Evolutionary conservation across 2,329 filamentous ascomycete genomes (phyloP).

Genomic region (Alternaria sp.): DNA sequence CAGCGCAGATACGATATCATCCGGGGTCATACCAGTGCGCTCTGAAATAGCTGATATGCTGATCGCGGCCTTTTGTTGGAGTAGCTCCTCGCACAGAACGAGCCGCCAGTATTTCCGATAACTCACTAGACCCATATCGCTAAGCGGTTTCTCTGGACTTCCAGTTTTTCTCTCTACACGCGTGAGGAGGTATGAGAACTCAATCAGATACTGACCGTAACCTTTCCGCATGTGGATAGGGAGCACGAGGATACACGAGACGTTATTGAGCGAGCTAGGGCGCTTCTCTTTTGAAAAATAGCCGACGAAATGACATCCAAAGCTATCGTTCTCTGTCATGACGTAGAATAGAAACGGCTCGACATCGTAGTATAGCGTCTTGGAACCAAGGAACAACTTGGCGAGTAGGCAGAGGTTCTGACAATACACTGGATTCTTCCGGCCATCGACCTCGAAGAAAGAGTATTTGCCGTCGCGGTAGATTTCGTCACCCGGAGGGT

Average conservation of each 20-base stretch:
- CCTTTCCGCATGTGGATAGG: slow-evolving; percentile 97
- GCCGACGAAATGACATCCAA: slow-evolving; percentile 96
- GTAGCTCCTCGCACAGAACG: slow-evolving; percentile 83
- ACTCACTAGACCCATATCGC: slow-evolving; percentile 96
- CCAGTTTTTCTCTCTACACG: slow-evolving; percentile 92
- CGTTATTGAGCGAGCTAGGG: slow-evolving; percentile 92
- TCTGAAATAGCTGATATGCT: slow-evolving; percentile 75
- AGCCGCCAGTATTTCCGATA: slow-evolving; percentile 98
- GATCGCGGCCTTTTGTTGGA: slow-evolving; percentile 66
- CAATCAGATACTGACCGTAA: slow-evolving; percentile 94
- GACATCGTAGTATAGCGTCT: slow-evolving; percentile 97
- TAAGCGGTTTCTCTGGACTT: slow-evolving; percentile 95
- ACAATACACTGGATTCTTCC: slow-evolving; percentile 98
- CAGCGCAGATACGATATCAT: slow-evolving; percentile 93
- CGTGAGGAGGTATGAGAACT: slow-evolving; percentile 97
- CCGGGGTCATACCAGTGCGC: slow-evolving; percentile 91
- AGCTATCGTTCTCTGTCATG: slow-evolving; percentile 90
- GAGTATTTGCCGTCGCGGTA: slow-evolving; percentile 91
- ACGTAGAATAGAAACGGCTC: slow-evolving; percentile 98
- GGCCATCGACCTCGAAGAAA: slow-evolving; percentile 96
- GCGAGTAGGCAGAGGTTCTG: slow-evolving; percentile 95
- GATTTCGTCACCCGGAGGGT: slow-evolving; percentile 96
- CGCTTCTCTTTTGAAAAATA: slow-evolving; percentile 99
- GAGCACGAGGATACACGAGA: slow-evolving; percentile 94
- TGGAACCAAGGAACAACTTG: slow-evolving; percentile 97